A percentile compares a stretch with the other conserved stretches of the same genome.
Evolutionary conservation across 108 stramenopile species (phyloP).

Genomic region (Hondaea fermentalgiana): DNA sequence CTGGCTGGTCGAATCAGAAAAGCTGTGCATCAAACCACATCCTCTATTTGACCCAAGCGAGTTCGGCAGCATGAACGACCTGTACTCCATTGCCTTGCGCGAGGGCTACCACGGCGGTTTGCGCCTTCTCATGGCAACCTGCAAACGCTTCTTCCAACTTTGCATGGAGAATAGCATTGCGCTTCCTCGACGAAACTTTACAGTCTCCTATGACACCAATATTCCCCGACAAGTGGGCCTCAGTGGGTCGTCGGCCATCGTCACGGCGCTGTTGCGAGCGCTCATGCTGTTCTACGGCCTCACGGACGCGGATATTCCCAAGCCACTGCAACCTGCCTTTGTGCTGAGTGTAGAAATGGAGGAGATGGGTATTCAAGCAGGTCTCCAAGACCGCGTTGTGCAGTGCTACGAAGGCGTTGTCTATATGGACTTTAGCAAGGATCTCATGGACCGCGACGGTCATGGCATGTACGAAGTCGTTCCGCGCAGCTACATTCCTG

Average conservation of each 20-base stretch:
- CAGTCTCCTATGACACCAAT: slow-evolving; percentile 25
- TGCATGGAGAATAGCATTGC: background rate
- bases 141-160: slow-evolving; percentile 25
- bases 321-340: background rate
- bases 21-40: background rate
- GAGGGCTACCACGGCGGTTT: slow-evolving; percentile 32
- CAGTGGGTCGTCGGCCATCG: slow-evolving; percentile 31
- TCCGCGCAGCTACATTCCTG: background rate
- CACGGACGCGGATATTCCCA: background rate
- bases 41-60: slow-evolving; percentile 17
- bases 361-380: slow-evolving; percentile 36
- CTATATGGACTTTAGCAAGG: slow-evolving; percentile 28
- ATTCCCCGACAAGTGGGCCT: slow-evolving; percentile 36
- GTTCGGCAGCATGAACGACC: background rate
- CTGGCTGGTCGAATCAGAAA: slow-evolving; percentile 10
- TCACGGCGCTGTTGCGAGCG: slow-evolving; percentile 25
- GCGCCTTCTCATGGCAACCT: slow-evolving; percentile 26
- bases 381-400: slow-evolving; percentile 38
- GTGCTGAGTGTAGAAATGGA: slow-evolving; percentile 24
- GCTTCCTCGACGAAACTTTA: background rate
- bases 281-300: slow-evolving; percentile 16
- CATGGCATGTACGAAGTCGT: slow-evolving; percentile 19
- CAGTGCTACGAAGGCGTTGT: slow-evolving; percentile 40
- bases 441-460: background rate
- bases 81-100: background rate